Evolutionary conservation across 2,329 filamentous ascomycete genomes (phyloP), one percentile per base, ranked within the genome.

Genomic region (Fusarium sp.): DNA sequence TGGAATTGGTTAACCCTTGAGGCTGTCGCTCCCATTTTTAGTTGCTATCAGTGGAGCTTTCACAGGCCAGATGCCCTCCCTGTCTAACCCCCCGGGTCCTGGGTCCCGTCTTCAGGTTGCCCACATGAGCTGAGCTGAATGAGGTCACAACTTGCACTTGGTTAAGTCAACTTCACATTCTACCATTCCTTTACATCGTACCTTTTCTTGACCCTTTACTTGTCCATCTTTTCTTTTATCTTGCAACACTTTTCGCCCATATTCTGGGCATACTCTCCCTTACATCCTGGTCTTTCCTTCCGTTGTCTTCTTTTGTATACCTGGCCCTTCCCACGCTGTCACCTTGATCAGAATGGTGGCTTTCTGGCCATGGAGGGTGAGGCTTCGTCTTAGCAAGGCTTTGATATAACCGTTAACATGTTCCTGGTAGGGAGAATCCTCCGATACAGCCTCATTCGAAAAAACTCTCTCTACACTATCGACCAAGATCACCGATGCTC

Each of bases 371-470:
- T 97, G 92, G 90, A 90, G 88, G 84, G 92, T 94, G 81, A 75
- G 84, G 78, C 20, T 20, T 24, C 34, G 12, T 38, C 15, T 8
- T 34, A 30, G 27, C 8, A 30, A 24, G 24, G 15, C 20, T 24
- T 46, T 6, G 18, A 13, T 46, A 8, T 10, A 20, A 11, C 25
- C 34, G 38, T 69, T 78, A 58, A 77, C 34, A 24, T 43, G 12
- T 34, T n/a, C 25, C 43, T 20, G n/a, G 38, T 75, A 97, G 94
- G 88, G 89, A 81, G 88, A 93, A 77, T 88, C 91, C 79, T 92
- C 88, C 78, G 97, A 94, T 71, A 92, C 96, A 27, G 94, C 94
- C 54, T 93, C 91, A 6, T 99, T 98, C 78, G 96, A 99, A 83
- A 98, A 94, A 84, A 90, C 91, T 4, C 90, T 99, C 30, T 93